phyloP scores from a whole-genome alignment of 176 grass and related monocot genomes.

The Oryza nivara region DNA sequence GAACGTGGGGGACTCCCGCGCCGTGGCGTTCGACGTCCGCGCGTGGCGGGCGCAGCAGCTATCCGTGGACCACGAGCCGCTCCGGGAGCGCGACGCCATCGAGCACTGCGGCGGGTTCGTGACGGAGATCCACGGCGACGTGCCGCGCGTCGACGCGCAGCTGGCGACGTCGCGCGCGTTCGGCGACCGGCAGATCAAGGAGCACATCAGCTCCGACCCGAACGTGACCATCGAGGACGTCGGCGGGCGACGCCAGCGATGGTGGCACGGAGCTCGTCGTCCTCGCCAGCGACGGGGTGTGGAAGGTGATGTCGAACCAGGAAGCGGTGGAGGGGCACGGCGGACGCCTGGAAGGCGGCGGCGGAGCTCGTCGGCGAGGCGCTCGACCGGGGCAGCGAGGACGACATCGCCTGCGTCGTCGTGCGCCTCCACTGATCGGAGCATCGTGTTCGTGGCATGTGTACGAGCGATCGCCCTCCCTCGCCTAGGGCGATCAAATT shows the following conservation, averaged over 20 bases:
- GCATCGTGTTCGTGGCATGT: no score
- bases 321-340: constrained; percentile 40
- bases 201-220: constrained; percentile 69
- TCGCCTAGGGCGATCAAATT: no score
- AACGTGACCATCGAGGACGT: constrained; percentile 55
- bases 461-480: no score
- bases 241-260: constrained; percentile 11
- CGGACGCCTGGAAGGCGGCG: constrained; percentile 48
- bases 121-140: constrained; percentile 45
- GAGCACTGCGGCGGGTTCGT: constrained; percentile 61
- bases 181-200: constrained; percentile 58
- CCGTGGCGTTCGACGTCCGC: constrained; percentile 43
- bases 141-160: constrained; percentile 61
- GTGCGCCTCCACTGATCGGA: constrained; percentile 39
- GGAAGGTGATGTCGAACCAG: constrained; percentile 72
- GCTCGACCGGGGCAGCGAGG: constrained; percentile 52
- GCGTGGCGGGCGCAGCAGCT: constrained; percentile 47
- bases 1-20: constrained; percentile 71
- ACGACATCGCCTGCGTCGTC: constrained; percentile 70
- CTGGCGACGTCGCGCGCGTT: constrained; percentile 69
- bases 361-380: constrained; percentile 50
- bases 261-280: constrained; percentile 53
- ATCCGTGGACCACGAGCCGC: constrained; percentile 69
- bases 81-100: constrained; percentile 48
- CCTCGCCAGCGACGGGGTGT: constrained; percentile 69